Conservation (phyloP, 1,139 yeast genomes). For the Diutina pseudorugosa region DNA sequence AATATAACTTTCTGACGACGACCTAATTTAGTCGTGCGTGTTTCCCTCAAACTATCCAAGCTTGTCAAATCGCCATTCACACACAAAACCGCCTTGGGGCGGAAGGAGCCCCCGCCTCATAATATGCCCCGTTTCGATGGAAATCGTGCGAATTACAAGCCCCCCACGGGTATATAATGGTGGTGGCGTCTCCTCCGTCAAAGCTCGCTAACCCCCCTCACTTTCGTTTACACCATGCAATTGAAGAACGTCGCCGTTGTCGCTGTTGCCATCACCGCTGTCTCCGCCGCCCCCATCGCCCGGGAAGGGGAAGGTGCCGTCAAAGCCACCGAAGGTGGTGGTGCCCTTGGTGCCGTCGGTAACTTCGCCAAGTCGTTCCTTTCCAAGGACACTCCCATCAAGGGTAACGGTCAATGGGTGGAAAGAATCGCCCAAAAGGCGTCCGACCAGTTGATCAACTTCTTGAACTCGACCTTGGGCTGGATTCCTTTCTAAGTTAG, state of each 20-base stretch:
- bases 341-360: neutral
- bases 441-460: neutral
- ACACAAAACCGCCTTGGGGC: too few relatives aligned
- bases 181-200: neutral
- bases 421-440: neutral
- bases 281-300: slow-evolving; percentile 2
- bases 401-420: neutral
- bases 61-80: too few relatives aligned
- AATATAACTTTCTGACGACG: too few relatives aligned
- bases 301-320: neutral
- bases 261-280: neutral
- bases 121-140: too few relatives aligned
- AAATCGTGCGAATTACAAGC: neutral
- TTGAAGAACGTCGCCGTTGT: slow-evolving; percentile 1
- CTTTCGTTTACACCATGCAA: slow-evolving; percentile 2
- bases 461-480: neutral
- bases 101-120: too few relatives aligned
- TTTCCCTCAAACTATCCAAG: too few relatives aligned
- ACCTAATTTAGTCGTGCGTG: too few relatives aligned
- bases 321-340: neutral
- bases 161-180: neutral
- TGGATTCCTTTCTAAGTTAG: neutral
- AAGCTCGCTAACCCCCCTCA: neutral
- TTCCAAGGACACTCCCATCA: neutral
- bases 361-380: slow-evolving; percentile 1